Evolutionary conservation across 257 asterid genomes (phyloP), one percentile per base, ranked within the genome.

Genomic region (Thymus mandschuricus): DNA sequence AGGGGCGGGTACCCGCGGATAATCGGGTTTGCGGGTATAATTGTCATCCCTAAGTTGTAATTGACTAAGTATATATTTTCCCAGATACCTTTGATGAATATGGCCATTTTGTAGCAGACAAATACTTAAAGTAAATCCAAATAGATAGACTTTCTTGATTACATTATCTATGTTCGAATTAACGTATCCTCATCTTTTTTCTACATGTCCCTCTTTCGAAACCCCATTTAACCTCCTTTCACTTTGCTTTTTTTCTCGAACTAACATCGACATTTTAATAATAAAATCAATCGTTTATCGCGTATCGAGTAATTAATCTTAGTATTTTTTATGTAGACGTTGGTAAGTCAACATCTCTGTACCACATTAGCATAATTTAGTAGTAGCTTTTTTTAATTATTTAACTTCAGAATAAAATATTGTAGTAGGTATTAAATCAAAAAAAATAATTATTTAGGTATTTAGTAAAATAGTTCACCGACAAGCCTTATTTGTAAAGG

Each of bases 401-500:
- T 21, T 21, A 21, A 21, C 21, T 21, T 21, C 21, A 21, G 21
- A 21, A 21, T 21, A 21, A 21, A 21, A 21, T 21, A 21, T 56
- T 2, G 4, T 1, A 28, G 61, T 34, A 13, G 30, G 15, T 60
- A 21, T 21, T 21, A 21, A 21, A 50, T 62, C 15, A 30, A 30
- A 61, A 80, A 63, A 72, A 60, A 35, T 66, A 48, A 75, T 66
- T 67, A 64, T 55, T 21, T 41, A 34, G 35, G 51, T 34, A 40
- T 60, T 48, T 49, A 12, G 44, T 27, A 29, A 50, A 38, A 57
- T 38, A 59, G 73, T 66, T 59, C 40, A 71, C 13, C 74, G 41
- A 15, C 73, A 71, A 71, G 50, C 79, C 68, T 72, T 75, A 54
- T 30, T 27, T 1, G 72, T 54, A 75, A 71, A 80, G 77, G 30